Conservation (phyloP, 1,139 yeast genomes). For the Blastobotrys malaysiensis region DNA sequence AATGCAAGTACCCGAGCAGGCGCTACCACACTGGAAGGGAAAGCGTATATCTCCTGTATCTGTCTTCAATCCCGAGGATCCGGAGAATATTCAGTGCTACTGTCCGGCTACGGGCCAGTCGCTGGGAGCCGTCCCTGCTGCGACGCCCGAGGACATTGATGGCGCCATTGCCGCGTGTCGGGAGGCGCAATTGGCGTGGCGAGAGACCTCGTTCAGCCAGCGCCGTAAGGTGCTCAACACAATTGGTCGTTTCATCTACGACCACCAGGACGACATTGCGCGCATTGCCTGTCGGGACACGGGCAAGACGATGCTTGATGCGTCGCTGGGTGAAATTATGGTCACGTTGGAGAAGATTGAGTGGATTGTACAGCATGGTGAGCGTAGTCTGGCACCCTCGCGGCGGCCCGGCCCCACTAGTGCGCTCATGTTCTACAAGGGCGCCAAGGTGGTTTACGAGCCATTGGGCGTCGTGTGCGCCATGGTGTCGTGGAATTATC, state of each 20-base stretch:
- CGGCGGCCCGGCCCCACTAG: slow-evolving; percentile 84
- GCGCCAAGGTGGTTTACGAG: slow-evolving; percentile 88
- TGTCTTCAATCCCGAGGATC: slow-evolving; percentile 51
- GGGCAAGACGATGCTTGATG: slow-evolving; percentile 93
- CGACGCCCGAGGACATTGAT: slow-evolving; percentile 65
- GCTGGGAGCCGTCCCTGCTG: slow-evolving; percentile 65
- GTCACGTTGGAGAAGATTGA: slow-evolving; percentile 87
- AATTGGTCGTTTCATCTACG: slow-evolving; percentile 62
- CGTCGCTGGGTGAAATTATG: slow-evolving; percentile 87
- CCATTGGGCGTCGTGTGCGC: slow-evolving; percentile 88
- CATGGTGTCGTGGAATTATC: slow-evolving; percentile 93
- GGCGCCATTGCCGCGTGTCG: slow-evolving; percentile 49
- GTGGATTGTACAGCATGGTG: slow-evolving; percentile 87
- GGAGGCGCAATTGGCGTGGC: slow-evolving; percentile 62
- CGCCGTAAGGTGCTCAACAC: slow-evolving; percentile 69
- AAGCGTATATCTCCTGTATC: slow-evolving; percentile 61
- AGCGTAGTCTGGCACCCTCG: slow-evolving; percentile 60
- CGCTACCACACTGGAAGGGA: slow-evolving; percentile 91
- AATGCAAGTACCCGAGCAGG: slow-evolving; percentile 62
- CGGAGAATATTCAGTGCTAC: slow-evolving; percentile 67
- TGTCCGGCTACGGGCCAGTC: slow-evolving; percentile 96
- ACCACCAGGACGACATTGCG: slow-evolving; percentile 81
- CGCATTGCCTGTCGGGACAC: slow-evolving; percentile 93
- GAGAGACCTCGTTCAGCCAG: slow-evolving; percentile 50
- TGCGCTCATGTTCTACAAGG: slow-evolving; percentile 73